These are phyloP conservation scores for Phaffomyces opuntiae DNA, from an alignment of 805 yeast genomes.

Conservation along the genomic window DNA sequence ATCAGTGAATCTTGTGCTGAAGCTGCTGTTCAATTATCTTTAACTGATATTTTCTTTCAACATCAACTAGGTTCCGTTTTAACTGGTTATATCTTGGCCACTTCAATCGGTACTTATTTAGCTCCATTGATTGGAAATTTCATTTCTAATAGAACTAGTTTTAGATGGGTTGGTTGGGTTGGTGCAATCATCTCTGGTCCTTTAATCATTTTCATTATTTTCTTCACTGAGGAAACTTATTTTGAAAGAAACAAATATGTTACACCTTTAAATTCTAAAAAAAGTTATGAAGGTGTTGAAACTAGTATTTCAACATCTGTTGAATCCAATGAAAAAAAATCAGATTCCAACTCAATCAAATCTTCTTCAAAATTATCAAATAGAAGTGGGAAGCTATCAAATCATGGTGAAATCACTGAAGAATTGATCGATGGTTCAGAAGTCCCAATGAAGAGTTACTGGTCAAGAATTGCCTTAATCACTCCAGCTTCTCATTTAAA, in stretches of 20 bases:
- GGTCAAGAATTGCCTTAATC: slow-evolving; percentile 39
- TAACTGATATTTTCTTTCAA: slow-evolving; percentile 67
- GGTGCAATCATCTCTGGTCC: slow-evolving; percentile 60
- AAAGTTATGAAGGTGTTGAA: slow-evolving; percentile 12
- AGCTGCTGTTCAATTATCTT: slow-evolving; percentile 61
- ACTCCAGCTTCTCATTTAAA: slow-evolving; percentile 53
- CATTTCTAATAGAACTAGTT: slow-evolving; percentile 51
- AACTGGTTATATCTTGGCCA: slow-evolving; percentile 67
- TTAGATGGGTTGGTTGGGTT: slow-evolving; percentile 74
- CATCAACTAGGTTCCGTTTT: slow-evolving; percentile 71
- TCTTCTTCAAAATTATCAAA: not conserved
- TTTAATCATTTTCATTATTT: slow-evolving; percentile 43
- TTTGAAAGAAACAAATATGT: slow-evolving; percentile 47
- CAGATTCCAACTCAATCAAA: not conserved
- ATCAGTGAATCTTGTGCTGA: slow-evolving; percentile 73
- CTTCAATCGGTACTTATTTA: slow-evolving; percentile 69
- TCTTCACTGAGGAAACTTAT: slow-evolving; percentile 65
- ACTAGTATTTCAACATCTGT: not conserved
- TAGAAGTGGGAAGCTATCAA: not conserved
- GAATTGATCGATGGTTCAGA: slow-evolving; percentile 33
- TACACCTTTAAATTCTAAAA: slow-evolving; percentile 24
- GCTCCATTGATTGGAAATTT: slow-evolving; percentile 81
- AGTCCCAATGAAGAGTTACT: slow-evolving; percentile 37
- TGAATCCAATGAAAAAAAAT: slow-evolving; percentile 10
- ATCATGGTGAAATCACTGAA: slow-evolving; percentile 10